phyloP scores from a whole-genome alignment of 345 rosid species.

The Conringia planisiliqua region DNA sequence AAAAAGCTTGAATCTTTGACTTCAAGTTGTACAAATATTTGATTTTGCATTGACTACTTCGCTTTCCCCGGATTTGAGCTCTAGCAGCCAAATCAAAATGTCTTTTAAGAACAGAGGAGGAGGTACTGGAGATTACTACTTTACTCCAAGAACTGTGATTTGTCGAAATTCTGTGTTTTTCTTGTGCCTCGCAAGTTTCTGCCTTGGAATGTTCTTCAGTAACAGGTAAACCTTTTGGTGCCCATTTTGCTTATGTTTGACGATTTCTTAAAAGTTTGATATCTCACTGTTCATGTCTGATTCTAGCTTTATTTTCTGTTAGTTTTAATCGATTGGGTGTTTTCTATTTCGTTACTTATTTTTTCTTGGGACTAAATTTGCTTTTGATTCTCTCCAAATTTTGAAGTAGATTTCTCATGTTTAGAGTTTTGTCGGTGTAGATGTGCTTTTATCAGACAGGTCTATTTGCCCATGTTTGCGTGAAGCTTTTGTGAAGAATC shows the following conservation, averaged over 20 bases:
- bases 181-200: constrained; percentile 69
- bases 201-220: constrained; percentile 76
- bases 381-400: not conserved
- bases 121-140: constrained; percentile 8
- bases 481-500: constrained; percentile 4
- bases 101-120: constrained; percentile 52
- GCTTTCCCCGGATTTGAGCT: constrained; percentile 5
- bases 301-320: not conserved
- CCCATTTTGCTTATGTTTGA: not conserved
- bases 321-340: not conserved
- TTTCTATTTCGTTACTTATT: not conserved
- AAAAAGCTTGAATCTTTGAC: constrained; percentile 13
- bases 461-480: not conserved
- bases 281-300: constrained; percentile 17
- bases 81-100: constrained; percentile 33
- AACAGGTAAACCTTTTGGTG: constrained; percentile 43
- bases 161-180: constrained; percentile 56
- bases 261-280: not conserved
- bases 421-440: constrained; percentile 27
- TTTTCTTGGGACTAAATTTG: constrained; percentile 7
- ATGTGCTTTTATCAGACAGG: not conserved
- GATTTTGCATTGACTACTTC: constrained; percentile 18
- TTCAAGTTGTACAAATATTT: constrained; percentile 6
- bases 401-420: not conserved
- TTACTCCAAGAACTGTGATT: constrained; percentile 39